phyloP scores from a whole-genome alignment of 2,329 filamentous ascomycete genomes.

The Xylaria sp. region DNA sequence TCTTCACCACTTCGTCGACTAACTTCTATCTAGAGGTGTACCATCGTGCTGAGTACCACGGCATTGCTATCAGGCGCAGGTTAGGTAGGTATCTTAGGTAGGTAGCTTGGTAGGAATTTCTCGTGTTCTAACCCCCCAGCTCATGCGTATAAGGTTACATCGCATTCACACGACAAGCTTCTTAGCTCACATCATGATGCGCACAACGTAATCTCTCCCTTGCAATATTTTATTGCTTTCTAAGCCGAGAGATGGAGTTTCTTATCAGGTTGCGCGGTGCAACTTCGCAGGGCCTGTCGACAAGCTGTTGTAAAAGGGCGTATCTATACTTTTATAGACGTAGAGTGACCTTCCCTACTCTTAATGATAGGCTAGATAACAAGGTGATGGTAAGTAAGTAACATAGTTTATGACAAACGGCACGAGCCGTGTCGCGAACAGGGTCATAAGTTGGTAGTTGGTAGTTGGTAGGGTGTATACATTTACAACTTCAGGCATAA shows the following conservation, averaged over 20 bases:
- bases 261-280: not conserved
- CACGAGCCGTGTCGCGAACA: not conserved
- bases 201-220: not conserved
- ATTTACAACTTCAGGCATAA: not conserved
- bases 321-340: too few species aligned
- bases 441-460: not conserved
- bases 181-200: constrained; percentile 8
- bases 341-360: not conserved
- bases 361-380: not conserved
- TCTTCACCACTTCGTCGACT: constrained; percentile 11
- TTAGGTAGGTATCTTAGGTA: not conserved
- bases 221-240: not conserved
- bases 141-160: constrained; percentile 25
- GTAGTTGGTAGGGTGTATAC: not conserved
- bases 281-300: not conserved
- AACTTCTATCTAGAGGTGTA: not conserved
- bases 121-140: constrained; percentile 30
- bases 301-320: not conserved
- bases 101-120: constrained; percentile 12
- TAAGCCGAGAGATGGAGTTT: not conserved
- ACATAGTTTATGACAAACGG: not conserved
- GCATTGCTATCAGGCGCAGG: not conserved
- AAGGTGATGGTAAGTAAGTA: not conserved
- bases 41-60: not conserved
- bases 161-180: constrained; percentile 12